A percentile compares a stretch with the other conserved stretches of the same genome.
Conservation (phyloP, 169 alveolate genomes). For the Eimeria acervulina region DNA sequence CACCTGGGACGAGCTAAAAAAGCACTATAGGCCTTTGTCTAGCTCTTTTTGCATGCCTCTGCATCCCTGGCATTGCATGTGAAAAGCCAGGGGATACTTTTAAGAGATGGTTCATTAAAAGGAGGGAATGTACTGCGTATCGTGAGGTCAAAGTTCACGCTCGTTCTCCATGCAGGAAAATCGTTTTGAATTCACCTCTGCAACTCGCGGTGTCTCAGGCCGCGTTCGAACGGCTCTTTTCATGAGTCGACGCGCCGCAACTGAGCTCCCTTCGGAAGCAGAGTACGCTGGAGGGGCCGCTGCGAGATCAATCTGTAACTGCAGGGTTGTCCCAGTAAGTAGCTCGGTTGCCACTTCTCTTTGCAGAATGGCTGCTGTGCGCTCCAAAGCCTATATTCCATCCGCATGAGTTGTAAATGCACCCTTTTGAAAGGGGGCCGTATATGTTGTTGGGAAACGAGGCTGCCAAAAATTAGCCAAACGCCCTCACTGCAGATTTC, state of each 20-base stretch:
- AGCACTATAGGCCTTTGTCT: not conserved
- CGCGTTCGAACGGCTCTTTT: slow-evolving; percentile 27
- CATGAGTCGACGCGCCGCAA: slow-evolving; percentile 45
- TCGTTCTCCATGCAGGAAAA: slow-evolving; percentile 61
- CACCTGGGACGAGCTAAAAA: not conserved
- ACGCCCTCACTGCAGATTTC: not conserved
- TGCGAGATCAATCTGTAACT: slow-evolving; percentile 59
- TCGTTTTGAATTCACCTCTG: not conserved
- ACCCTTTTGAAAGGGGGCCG: not conserved
- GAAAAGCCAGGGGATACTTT: too few species aligned
- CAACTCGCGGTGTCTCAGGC: slow-evolving; percentile 82
- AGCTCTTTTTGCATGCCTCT: not conserved
- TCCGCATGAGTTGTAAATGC: not conserved
- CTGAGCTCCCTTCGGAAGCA: slow-evolving; percentile 59
- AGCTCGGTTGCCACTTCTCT: slow-evolving; percentile 67
- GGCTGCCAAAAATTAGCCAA: not conserved
- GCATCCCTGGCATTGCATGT: not conserved
- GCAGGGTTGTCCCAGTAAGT: slow-evolving; percentile 36
- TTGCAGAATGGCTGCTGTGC: slow-evolving; percentile 31
- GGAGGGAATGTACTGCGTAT: not conserved
- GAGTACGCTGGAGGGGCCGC: slow-evolving; percentile 58
- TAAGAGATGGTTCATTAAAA: not conserved
- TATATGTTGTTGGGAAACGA: not conserved
- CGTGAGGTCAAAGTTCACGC: not conserved
- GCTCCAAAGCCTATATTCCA: slow-evolving; percentile 19